Evolutionary conservation across 805 yeast species (phyloP).

Genomic region (Nakazawaea wickerhamii): DNA sequence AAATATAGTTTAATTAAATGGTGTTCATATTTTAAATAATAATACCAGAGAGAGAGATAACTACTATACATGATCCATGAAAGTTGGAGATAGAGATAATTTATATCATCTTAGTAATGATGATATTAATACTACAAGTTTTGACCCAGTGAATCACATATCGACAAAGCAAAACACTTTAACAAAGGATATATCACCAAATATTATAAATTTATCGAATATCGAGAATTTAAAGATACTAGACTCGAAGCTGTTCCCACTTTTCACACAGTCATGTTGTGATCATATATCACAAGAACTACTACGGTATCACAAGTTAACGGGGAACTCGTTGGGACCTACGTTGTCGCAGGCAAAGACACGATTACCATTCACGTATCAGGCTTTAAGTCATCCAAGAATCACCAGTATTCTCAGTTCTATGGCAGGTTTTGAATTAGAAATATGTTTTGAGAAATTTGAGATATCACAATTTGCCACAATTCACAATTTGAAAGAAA

Average conservation of each 20-base stretch:
- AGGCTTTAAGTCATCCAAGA: conserved; percentile 49
- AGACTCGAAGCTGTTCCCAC: conserved; percentile 32
- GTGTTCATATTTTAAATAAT: not conserved
- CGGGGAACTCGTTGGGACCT: conserved; percentile 30
- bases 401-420: conserved; percentile 40
- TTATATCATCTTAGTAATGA: not conserved
- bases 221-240: conserved; percentile 19
- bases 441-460: conserved; percentile 37
- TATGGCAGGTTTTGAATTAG: conserved; percentile 49
- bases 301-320: conserved; percentile 21
- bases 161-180: conserved; percentile 16
- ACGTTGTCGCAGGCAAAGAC: conserved; percentile 19
- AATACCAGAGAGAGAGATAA: not conserved
- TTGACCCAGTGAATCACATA: conserved; percentile 22
- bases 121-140: conserved; percentile 1
- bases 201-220: conserved; percentile 13
- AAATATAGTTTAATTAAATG: no score
- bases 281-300: conserved; percentile 36
- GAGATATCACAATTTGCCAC: conserved; percentile 43
- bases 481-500: not conserved
- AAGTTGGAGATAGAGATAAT: not conserved
- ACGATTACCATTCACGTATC: conserved; percentile 42
- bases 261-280: conserved; percentile 39
- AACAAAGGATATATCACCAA: conserved; percentile 15
- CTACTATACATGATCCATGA: not conserved